These are phyloP conservation scores for Clathrus columnatus DNA, from an alignment of 768 basidiomycete genomes.

Conservation along the genomic window DNA sequence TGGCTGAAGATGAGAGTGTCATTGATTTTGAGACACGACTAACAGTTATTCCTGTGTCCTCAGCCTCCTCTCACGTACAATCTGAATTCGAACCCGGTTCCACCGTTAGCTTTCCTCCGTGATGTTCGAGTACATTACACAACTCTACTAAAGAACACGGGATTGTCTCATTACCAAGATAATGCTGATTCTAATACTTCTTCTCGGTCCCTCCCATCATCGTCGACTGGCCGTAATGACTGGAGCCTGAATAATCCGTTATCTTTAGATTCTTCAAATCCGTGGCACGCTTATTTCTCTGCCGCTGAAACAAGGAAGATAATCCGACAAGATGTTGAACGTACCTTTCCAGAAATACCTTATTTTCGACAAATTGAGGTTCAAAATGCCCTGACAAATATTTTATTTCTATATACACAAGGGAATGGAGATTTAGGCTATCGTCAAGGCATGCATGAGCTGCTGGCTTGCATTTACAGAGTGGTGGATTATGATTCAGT, in stretches of 20 bases:
- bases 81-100: slow-evolving; percentile 15
- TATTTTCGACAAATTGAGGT: slow-evolving; percentile 78
- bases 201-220: too few species aligned
- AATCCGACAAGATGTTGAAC: slow-evolving; percentile 89
- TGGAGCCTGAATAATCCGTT: slow-evolving; percentile 74
- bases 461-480: slow-evolving; percentile 81
- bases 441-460: slow-evolving; percentile 98
- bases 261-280: slow-evolving; percentile 47
- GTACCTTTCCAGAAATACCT: slow-evolving; percentile 94
- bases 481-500: slow-evolving; percentile 80
- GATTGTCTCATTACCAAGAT: slow-evolving; percentile 52
- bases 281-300: slow-evolving; percentile 92
- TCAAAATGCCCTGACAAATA: slow-evolving; percentile 73
- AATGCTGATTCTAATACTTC: slow-evolving; percentile 26
- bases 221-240: slow-evolving; percentile 26
- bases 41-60: slow-evolving; percentile 63
- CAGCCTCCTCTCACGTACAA: slow-evolving; percentile 35
- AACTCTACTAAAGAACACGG: slow-evolving; percentile 51
- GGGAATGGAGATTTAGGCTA: slow-evolving; percentile 82
- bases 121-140: slow-evolving; percentile 48
- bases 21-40: slow-evolving; percentile 15
- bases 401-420: slow-evolving; percentile 77
- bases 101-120: slow-evolving; percentile 30
- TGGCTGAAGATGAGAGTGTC: slow-evolving; percentile 13
- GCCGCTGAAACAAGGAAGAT: slow-evolving; percentile 82